Conservation (phyloP, 176 grass and related monocot genomes). For the Phoenix roebelenii region DNA sequence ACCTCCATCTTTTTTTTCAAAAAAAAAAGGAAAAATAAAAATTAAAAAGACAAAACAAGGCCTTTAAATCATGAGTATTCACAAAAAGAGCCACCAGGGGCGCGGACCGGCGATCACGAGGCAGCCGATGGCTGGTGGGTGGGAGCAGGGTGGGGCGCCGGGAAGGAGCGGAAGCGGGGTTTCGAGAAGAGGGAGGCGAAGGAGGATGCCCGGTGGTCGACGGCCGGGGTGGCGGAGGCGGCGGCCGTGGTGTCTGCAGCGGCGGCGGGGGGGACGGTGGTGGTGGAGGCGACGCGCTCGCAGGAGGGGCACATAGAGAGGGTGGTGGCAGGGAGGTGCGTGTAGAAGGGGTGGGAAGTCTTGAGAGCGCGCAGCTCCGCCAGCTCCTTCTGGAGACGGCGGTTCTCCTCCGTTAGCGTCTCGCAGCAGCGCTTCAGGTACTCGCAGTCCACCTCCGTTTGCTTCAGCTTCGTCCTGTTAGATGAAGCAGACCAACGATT, state of each 20-base stretch:
- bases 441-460: constrained; percentile 96
- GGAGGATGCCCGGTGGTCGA: constrained; percentile 39
- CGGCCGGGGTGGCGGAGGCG: neutral
- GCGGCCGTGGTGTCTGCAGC: constrained; percentile 20
- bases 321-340: constrained; percentile 86
- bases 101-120: too few relatives aligned
- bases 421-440: constrained; percentile 99
- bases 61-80: too few relatives aligned
- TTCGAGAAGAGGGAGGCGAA: constrained; percentile 67
- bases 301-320: constrained; percentile 98
- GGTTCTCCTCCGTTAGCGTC: constrained; percentile 97
- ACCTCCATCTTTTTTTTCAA: too few relatives aligned
- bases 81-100: too few relatives aligned
- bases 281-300: constrained; percentile 51
- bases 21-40: too few relatives aligned
- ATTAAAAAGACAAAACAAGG: too few relatives aligned
- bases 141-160: constrained; percentile 2
- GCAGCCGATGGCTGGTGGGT: neutral
- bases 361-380: constrained; percentile 81
- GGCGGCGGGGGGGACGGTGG: neutral
- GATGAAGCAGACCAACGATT: too few relatives aligned
- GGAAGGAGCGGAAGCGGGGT: constrained; percentile 12
- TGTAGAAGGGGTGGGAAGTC: constrained; percentile 72
- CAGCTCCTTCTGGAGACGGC: constrained; percentile 88
- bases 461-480: constrained; percentile 97